A percentile compares a stretch with the other conserved stretches of the same genome.
These are phyloP conservation scores for Fistulinella cinereoalba DNA, from an alignment of 1,284 basidiomycete species.

Conservation along the genomic window DNA sequence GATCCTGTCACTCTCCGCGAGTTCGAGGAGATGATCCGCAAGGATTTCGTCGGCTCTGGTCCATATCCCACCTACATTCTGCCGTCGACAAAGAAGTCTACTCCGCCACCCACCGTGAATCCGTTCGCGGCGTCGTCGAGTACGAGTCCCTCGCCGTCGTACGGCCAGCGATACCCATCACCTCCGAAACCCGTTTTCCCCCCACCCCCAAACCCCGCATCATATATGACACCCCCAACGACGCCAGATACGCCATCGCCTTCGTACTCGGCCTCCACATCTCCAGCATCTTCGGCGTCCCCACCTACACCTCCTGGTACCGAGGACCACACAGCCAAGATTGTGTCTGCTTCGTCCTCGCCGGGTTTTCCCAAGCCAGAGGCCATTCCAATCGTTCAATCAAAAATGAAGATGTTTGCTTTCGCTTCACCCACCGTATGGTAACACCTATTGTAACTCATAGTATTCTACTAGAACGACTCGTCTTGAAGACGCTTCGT, in stretches of 20 bases:
- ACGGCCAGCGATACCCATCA: slow-evolving; percentile 44
- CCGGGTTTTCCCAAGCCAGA: slow-evolving; percentile 32
- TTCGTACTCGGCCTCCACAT: slow-evolving; percentile 47
- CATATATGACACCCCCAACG: slow-evolving; percentile 36
- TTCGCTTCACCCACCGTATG: slow-evolving; percentile 46
- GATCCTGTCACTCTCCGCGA: slow-evolving; percentile 61
- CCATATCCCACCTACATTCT: slow-evolving; percentile 61
- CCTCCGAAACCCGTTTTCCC: slow-evolving; percentile 36
- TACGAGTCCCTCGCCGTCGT: slow-evolving; percentile 48
- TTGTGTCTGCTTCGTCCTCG: slow-evolving; percentile 43
- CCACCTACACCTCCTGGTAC: slow-evolving; percentile 51
- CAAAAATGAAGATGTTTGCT: slow-evolving; percentile 47
- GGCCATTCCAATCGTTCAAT: slow-evolving; percentile 28
- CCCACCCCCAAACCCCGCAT: slow-evolving; percentile 19
- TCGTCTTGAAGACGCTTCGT: slow-evolving; percentile 32
- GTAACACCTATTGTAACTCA: slow-evolving; percentile 36
- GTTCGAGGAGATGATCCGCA: slow-evolving; percentile 62
- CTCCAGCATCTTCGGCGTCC: slow-evolving; percentile 53
- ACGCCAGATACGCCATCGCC: slow-evolving; percentile 49
- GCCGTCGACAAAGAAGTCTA: slow-evolving; percentile 53
- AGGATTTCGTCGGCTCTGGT: slow-evolving; percentile 56
- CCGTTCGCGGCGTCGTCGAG: slow-evolving; percentile 50
- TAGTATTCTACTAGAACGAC: slow-evolving; percentile 25
- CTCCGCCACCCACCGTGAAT: slow-evolving; percentile 45
- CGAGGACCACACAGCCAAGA: slow-evolving; percentile 46